Evolutionary conservation across 148 eudicot species (phyloP).

Genomic region (Oxyria digyna): DNA sequence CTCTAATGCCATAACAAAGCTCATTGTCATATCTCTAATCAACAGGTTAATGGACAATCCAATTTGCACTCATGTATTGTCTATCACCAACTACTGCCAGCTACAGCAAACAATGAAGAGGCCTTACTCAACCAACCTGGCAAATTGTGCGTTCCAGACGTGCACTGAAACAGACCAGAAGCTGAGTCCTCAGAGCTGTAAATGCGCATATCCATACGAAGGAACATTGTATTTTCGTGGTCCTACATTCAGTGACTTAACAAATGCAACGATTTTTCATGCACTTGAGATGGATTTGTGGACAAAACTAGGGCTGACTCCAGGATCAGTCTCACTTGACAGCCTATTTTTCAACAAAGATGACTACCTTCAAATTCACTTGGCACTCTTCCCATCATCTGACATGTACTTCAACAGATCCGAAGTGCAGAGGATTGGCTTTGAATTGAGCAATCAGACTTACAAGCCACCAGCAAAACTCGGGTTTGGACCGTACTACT

Average conservation of each 20-base stretch:
- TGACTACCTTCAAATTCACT: constrained; percentile 70
- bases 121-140: constrained; percentile 75
- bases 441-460: constrained; percentile 64
- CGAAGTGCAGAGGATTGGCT: constrained; percentile 63
- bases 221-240: constrained; percentile 80
- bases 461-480: constrained; percentile 53
- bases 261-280: constrained; percentile 54
- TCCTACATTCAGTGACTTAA: constrained; percentile 61
- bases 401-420: constrained; percentile 49
- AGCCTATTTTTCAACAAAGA: constrained; percentile 61
- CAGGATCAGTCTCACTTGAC: constrained; percentile 77
- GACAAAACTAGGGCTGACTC: constrained; percentile 54
- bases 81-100: constrained; percentile 44
- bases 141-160: constrained; percentile 47
- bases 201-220: constrained; percentile 78
- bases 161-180: constrained; percentile 44
- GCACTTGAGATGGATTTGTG: constrained; percentile 70
- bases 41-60: constrained; percentile 77
- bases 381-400: constrained; percentile 57
- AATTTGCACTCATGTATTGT: constrained; percentile 33
- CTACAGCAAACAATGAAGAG: constrained; percentile 23
- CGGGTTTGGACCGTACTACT: constrained; percentile 80
- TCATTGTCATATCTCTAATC: not conserved
- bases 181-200: constrained; percentile 66
- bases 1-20: not conserved